Evolutionary conservation across 2,329 filamentous ascomycete genomes (phyloP), one percentile per base, ranked within the genome.

Genomic region (Sclerotiophoma versabilis): DNA sequence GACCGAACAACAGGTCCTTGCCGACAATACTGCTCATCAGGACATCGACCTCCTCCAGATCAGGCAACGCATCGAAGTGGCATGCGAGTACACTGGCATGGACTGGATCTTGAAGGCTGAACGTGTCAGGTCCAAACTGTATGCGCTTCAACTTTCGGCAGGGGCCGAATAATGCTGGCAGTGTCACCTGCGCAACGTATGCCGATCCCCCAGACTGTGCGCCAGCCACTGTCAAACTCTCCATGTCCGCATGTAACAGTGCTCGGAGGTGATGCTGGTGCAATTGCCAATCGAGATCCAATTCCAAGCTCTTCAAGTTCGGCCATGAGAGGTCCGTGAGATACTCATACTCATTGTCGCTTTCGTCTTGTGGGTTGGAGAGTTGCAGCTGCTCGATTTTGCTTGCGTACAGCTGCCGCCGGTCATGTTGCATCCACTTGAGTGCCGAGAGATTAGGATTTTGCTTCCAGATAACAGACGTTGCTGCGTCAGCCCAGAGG

Each of bases 401-500:
- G 57, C 61, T 65, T 25, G 71, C 70, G 48, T 74, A 73, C 51
- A 65, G 61, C 43, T 74, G 70, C 19, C 62, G 55, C 20, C 69
- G 58, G 8, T 58, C 51, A 23, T 32, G 44, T 4, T 49, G 23
- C 65, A 74, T 70, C 15, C 27, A 20, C 33, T 56, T 49, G 14
- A 74, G 27, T 10, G 67, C 64, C 7, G 63, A 64, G 44, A 73
- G 58, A 44, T 70, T 63, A 29, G 71, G 69, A 51, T 68, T 71
- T 32, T 66, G 60, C 37, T 49, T 68, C 71, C 70, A 74, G 9
- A 73, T 51, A 5, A 74, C 62, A 1, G 66, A 67, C 8, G 65
- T 70, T 17, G 66, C 70, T 49, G 65, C 64, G 15, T 71, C 67
- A n/a, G 67, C 68, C 70, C 70, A 74, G 10, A 73, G 49, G 26